Evolutionary conservation across 805 yeast species (phyloP).

Genomic region (Millerozyma acaciae): DNA sequence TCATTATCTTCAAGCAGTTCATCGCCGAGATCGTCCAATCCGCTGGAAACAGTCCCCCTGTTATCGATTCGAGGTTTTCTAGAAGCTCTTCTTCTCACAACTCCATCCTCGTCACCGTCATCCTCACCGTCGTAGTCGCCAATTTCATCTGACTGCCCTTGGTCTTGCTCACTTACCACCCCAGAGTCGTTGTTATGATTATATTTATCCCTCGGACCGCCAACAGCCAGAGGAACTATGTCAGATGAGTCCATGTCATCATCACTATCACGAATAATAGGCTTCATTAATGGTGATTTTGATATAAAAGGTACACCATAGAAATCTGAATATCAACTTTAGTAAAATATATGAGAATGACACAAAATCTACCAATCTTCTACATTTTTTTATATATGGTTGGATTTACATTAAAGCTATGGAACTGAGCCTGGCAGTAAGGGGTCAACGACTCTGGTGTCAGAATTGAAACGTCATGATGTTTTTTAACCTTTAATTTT

Average conservation of each 20-base stretch:
- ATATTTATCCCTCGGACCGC: conserved; percentile 7
- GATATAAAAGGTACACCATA: too few species aligned
- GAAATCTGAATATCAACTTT: too few species aligned
- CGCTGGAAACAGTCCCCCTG: conserved; percentile 1
- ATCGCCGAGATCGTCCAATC: conserved; percentile 5
- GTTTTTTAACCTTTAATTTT: too few species aligned
- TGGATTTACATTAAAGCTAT: too few species aligned
- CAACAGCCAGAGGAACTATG: conserved; percentile 6
- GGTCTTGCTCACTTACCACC: conserved; percentile 5
- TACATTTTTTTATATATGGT: too few species aligned
- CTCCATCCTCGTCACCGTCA: conserved; percentile 10
- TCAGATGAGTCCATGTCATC: conserved; percentile 9
- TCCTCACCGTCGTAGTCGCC: conserved; percentile 6
- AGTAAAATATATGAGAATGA: too few species aligned
- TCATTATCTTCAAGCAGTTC: conserved; percentile 5
- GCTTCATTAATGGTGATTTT: too few species aligned
- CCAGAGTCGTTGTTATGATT: conserved; percentile 5
- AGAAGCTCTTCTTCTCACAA: conserved; percentile 10
- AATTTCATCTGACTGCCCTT: conserved; percentile 9
- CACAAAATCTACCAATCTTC: too few species aligned
- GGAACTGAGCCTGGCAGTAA: too few species aligned
- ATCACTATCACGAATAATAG: conserved; percentile 11
- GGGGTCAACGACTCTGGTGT: too few species aligned
- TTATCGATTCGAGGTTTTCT: conserved; percentile 6
- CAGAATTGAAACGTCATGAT: too few species aligned